These are phyloP conservation scores for Hypoxylon sp. DNA, from an alignment of 2,329 filamentous ascomycete genomes.

Conservation along the genomic window DNA sequence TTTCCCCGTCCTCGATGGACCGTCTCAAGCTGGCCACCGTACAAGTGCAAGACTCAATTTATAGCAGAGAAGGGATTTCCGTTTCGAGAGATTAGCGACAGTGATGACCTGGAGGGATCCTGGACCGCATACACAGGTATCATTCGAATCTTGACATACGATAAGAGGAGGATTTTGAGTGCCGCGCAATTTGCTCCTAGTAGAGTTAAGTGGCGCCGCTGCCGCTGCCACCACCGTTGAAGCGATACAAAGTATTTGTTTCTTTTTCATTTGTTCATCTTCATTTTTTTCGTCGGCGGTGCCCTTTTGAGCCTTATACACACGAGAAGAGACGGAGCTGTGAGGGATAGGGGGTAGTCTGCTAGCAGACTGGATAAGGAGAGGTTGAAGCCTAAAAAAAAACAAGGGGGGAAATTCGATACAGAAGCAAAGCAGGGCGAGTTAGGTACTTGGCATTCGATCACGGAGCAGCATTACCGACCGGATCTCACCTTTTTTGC, in stretches of 20 bases:
- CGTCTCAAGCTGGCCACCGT: constrained; percentile 26
- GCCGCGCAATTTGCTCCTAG: constrained; percentile 23
- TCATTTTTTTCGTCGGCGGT: constrained; percentile 19
- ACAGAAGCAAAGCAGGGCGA: constrained; percentile 19
- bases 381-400: constrained; percentile 24
- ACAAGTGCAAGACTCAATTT: constrained; percentile 23
- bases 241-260: constrained; percentile 40
- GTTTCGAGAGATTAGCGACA: constrained; percentile 23
- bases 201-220: constrained; percentile 29
- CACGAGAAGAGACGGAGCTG: constrained; percentile 12
- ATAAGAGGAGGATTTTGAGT: constrained; percentile 22
- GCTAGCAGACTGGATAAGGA: constrained; percentile 39
- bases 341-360: constrained; percentile 23
- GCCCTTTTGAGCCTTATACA: constrained; percentile 27
- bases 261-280: constrained; percentile 43
- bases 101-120: constrained; percentile 18
- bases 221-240: constrained; percentile 7
- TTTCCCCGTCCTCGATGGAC: constrained; percentile 32
- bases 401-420: constrained; percentile 5
- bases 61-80: constrained; percentile 21
- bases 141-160: constrained; percentile 25
- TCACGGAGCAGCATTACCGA: constrained; percentile 26
- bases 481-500: constrained; percentile 15
- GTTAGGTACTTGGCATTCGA: constrained; percentile 26
- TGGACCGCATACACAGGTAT: constrained; percentile 27